A percentile compares a stretch with the other conserved stretches of the same genome.
These are phyloP conservation scores for Ophiostoma australiae DNA, from an alignment of 2,329 filamentous ascomycete species.

Conservation along the genomic window DNA sequence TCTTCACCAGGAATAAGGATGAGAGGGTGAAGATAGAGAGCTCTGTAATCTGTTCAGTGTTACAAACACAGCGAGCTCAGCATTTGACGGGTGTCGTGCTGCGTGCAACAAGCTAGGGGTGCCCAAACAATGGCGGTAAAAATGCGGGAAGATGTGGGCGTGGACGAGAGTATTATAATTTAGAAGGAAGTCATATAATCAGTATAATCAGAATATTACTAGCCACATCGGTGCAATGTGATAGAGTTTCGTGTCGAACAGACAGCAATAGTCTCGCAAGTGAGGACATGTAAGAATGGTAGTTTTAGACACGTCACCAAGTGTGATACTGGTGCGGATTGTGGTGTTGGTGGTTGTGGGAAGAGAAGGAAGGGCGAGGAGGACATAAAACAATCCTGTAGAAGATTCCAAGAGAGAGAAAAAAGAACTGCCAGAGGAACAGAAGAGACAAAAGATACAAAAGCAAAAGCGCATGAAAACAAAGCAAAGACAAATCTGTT, in stretches of 20 bases:
- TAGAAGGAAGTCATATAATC: not conserved
- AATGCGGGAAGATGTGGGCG: not conserved
- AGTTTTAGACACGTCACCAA: conserved; percentile 1
- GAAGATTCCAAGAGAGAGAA: not conserved
- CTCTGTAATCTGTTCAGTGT: not conserved
- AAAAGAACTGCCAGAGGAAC: not conserved
- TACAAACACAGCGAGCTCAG: conserved; percentile 4
- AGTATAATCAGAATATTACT: no score
- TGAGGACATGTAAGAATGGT: not conserved
- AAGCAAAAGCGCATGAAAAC: not conserved
- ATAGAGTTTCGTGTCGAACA: not conserved
- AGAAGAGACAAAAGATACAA: not conserved
- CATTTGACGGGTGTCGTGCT: conserved; percentile 23
- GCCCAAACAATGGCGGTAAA: not conserved
- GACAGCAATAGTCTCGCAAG: conserved; percentile 1
- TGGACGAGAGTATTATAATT: no score
- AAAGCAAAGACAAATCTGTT: not conserved
- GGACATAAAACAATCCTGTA: not conserved
- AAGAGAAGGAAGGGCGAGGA: not conserved
- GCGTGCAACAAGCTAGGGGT: conserved; percentile 15
- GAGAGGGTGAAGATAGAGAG: not conserved
- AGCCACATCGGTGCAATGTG: not conserved
- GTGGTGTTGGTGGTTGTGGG: not conserved
- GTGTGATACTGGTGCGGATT: not conserved
- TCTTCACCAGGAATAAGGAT: not conserved